These are phyloP conservation scores for Lentinula guzmanii DNA, from an alignment of 768 basidiomycete genomes.

Conservation along the genomic window DNA sequence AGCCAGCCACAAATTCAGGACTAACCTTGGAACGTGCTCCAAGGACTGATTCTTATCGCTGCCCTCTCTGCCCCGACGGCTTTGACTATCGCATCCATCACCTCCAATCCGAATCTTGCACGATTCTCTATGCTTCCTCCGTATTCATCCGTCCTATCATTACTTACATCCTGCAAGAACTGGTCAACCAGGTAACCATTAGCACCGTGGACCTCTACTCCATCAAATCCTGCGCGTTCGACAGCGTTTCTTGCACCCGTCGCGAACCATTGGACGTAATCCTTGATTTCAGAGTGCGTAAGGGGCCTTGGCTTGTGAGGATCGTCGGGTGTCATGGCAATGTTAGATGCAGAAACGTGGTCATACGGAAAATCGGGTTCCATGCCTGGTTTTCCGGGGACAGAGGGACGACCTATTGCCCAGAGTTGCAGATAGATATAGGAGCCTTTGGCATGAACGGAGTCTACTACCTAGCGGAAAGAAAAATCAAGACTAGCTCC, in stretches of 20 bases:
- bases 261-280: conserved; percentile 34
- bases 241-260: conserved; percentile 40
- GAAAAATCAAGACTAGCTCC: neutral
- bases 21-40: conserved; percentile 27
- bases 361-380: conserved; percentile 12
- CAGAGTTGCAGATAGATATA: conserved; percentile 45
- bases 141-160: conserved; percentile 45
- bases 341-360: conserved; percentile 19
- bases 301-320: conserved; percentile 22
- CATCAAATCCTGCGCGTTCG: conserved; percentile 48
- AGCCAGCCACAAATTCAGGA: neutral
- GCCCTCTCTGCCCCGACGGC: conserved; percentile 38
- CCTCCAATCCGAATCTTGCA: conserved; percentile 39
- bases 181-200: conserved; percentile 35
- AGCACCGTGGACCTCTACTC: conserved; percentile 38
- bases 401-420: conserved; percentile 36
- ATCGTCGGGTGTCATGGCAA: conserved; percentile 3
- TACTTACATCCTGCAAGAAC: conserved; percentile 36
- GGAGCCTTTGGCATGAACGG: conserved; percentile 32
- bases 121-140: conserved; percentile 49
- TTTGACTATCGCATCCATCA: conserved; percentile 34
- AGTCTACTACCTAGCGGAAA: conserved; percentile 31
- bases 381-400: neutral
- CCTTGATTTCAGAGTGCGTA: conserved; percentile 31
- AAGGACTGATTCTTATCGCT: conserved; percentile 44